These are phyloP conservation scores for Trypanosoma grayi DNA, from an alignment of 208 protist genomes.

Conservation along the genomic window DNA sequence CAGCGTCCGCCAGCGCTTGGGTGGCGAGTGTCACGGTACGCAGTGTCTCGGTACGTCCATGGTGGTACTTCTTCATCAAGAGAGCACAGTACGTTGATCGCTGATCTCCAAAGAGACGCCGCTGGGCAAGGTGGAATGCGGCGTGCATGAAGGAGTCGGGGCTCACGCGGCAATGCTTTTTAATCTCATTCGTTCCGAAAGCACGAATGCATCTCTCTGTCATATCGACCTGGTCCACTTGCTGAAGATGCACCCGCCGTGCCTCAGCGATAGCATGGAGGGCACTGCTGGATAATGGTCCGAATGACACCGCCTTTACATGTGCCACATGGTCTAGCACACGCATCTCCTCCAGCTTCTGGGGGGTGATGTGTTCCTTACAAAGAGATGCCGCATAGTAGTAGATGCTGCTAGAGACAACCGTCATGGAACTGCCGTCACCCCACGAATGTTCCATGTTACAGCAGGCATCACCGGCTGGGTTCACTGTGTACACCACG, in stretches of 20 bases:
- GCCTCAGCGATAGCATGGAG: constrained; percentile 7
- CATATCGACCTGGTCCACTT: constrained; percentile 5
- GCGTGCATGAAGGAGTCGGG: constrained; percentile 29
- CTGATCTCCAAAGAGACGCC: constrained; percentile 23
- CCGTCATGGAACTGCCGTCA: constrained; percentile 19
- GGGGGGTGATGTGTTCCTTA: neutral
- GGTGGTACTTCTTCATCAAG: constrained; percentile 25
- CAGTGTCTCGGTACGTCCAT: constrained; percentile 23
- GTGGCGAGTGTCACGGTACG: constrained; percentile 19
- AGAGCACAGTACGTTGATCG: constrained; percentile 28
- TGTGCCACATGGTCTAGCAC: neutral
- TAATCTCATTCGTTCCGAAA: constrained; percentile 26
- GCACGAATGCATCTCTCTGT: constrained; percentile 11
- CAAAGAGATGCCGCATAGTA: constrained; percentile 10
- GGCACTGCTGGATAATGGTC: neutral
- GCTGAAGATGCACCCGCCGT: neutral
- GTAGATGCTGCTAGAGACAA: constrained; percentile 15
- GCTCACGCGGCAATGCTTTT: constrained; percentile 20
- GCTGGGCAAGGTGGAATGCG: constrained; percentile 26
- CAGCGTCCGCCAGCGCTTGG: constrained; percentile 4
- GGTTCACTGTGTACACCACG: constrained; percentile 15
- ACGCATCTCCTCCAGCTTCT: neutral
- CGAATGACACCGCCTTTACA: constrained; percentile 12
- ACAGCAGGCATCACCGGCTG: constrained; percentile 14
- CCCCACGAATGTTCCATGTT: constrained; percentile 32